phyloP scores from a whole-genome alignment of 257 asterid genomes.

The Sherardia arvensis region DNA sequence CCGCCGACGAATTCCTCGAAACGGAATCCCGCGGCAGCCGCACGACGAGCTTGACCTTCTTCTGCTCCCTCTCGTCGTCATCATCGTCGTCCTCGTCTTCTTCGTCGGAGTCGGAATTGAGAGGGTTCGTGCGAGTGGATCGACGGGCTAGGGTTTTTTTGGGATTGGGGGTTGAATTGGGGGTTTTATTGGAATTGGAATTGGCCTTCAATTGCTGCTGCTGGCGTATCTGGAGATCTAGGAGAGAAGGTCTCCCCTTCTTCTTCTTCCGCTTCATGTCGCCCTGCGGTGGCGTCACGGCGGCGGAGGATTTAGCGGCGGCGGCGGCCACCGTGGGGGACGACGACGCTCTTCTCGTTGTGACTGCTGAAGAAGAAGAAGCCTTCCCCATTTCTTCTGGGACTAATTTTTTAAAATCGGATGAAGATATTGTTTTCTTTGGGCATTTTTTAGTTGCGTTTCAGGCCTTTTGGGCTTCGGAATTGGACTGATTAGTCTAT shows the following conservation, averaged over 20 bases:
- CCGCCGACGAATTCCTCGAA: constrained; percentile 1
- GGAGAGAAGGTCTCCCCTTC: constrained; percentile 68
- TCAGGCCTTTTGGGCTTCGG: constrained; percentile 1
- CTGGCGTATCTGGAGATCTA: constrained; percentile 27
- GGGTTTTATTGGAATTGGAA: not conserved
- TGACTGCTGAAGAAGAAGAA: constrained; percentile 23
- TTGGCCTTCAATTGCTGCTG: not conserved
- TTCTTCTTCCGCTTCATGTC: constrained; percentile 63
- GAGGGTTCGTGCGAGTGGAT: constrained; percentile 22
- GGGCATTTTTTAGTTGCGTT: not conserved
- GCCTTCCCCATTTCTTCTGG: constrained; percentile 50
- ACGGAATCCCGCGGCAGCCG: constrained; percentile 29
- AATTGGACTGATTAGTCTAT: no score
- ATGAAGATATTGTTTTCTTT: not conserved
- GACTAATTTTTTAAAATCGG: not conserved
- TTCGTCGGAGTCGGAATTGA: constrained; percentile 19
- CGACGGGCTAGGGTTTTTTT: constrained; percentile 39
- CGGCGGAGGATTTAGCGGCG: not conserved
- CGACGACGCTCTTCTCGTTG: not conserved
- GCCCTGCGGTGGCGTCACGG: not conserved
- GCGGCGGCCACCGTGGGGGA: not conserved
- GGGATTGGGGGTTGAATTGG: not conserved
- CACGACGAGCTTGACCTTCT: constrained; percentile 80
- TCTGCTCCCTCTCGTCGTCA: constrained; percentile 76
- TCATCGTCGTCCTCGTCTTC: constrained; percentile 31